phyloP scores from a whole-genome alignment of 441 rosid genomes.

The Eutrema salsugineum region DNA sequence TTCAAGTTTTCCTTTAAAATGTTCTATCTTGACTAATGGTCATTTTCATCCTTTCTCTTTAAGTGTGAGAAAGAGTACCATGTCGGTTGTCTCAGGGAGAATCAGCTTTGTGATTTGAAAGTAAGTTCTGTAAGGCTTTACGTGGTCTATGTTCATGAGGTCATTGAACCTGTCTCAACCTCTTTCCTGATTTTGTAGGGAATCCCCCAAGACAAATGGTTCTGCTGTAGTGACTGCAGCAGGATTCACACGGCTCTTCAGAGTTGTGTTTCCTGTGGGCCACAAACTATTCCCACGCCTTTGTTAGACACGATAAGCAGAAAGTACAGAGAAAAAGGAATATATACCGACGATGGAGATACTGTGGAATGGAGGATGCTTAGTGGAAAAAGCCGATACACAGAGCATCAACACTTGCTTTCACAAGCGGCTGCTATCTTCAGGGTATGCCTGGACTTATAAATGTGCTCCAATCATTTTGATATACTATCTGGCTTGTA shows the following conservation, averaged over 20 bases:
- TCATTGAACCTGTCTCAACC: background rate
- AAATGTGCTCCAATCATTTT: background rate
- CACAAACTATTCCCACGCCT: slow-evolving; percentile 46
- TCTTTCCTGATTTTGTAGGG: slow-evolving; percentile 38
- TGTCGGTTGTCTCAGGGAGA: slow-evolving; percentile 80
- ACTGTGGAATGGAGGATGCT: slow-evolving; percentile 67
- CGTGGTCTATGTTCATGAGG: background rate
- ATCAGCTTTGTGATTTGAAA: slow-evolving; percentile 61
- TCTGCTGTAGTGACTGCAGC: slow-evolving; percentile 70
- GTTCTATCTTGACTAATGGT: background rate
- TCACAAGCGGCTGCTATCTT: slow-evolving; percentile 76
- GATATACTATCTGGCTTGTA: background rate
- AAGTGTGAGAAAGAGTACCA: slow-evolving; percentile 96
- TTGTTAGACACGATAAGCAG: slow-evolving; percentile 46
- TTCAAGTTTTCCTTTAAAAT: background rate
- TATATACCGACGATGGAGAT: slow-evolving; percentile 35
- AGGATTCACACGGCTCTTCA: slow-evolving; percentile 51
- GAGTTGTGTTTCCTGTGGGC: slow-evolving; percentile 51
- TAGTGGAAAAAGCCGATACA: slow-evolving; percentile 61
- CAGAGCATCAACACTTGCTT: slow-evolving; percentile 58
- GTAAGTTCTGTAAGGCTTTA: slow-evolving; percentile 39
- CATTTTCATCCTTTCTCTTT: slow-evolving; percentile 12
- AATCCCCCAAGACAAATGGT: slow-evolving; percentile 76
- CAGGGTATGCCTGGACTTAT: slow-evolving; percentile 46
- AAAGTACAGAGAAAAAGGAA: slow-evolving; percentile 66